Conservation (phyloP, 2,329 filamentous ascomycete species). For the Sclerotinia trifoliorum region DNA sequence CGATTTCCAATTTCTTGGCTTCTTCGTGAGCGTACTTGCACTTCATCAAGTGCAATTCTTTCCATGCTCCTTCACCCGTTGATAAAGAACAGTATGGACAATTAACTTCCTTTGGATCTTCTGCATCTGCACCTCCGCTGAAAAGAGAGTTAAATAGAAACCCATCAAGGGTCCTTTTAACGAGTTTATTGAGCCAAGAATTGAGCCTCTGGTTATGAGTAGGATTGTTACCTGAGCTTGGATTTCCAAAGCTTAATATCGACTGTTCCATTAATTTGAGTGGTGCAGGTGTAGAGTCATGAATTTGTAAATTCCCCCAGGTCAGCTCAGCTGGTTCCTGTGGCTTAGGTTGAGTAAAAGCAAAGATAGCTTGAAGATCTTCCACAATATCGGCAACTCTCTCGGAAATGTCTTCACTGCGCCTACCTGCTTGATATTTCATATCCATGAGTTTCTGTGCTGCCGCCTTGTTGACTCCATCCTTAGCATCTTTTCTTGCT, state of each 20-base stretch:
- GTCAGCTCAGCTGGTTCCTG: neutral
- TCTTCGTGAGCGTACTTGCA: slow-evolving; percentile 22
- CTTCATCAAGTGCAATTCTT: slow-evolving; percentile 20
- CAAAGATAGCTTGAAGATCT: neutral
- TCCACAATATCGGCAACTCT: neutral
- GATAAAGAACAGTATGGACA: slow-evolving; percentile 7
- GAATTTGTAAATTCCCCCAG: neutral
- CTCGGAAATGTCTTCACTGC: neutral
- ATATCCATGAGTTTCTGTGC: neutral
- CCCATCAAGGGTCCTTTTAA: neutral
- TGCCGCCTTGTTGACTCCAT: neutral
- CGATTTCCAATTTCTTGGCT: neutral
- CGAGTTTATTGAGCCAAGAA: slow-evolving; percentile 5
- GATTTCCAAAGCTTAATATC: no score
- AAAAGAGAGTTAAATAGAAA: neutral
- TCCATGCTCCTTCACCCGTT: slow-evolving; percentile 4
- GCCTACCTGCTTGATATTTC: neutral
- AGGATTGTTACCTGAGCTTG: neutral
- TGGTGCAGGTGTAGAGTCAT: neutral
- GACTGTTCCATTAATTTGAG: no score
- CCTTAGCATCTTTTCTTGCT: no score
- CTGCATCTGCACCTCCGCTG: slow-evolving; percentile 6
- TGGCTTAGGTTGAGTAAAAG: neutral
- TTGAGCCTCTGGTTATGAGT: neutral
- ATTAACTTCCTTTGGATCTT: neutral